phyloP scores from a whole-genome alignment of 306 rosid species.

The Ochetophila trinervis region DNA sequence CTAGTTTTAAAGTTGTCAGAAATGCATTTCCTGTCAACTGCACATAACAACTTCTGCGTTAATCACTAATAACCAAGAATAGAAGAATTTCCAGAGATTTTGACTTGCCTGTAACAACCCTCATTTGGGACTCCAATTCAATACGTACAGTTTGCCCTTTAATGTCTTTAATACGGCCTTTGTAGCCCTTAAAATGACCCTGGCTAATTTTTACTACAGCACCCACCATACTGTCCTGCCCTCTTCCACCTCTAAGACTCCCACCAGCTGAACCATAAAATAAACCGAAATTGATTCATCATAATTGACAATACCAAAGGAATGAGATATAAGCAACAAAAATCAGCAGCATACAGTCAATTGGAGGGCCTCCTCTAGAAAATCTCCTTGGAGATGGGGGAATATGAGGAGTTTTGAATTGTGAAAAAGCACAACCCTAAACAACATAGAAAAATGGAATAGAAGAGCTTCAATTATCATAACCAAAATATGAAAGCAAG shows the following conservation, averaged over 20 bases:
- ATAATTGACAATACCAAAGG: not conserved
- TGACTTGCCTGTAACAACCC: slow-evolving; percentile 81
- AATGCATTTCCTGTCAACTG: slow-evolving; percentile 84
- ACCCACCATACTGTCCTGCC: slow-evolving; percentile 81
- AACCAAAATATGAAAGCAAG: slow-evolving; percentile 1
- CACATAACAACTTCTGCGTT: slow-evolving; percentile 27
- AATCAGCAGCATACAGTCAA: slow-evolving; percentile 48
- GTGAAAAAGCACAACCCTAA: slow-evolving; percentile 69
- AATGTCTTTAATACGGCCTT: slow-evolving; percentile 87
- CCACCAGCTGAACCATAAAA: slow-evolving; percentile 69
- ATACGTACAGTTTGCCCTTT: slow-evolving; percentile 81
- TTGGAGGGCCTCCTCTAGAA: slow-evolving; percentile 77
- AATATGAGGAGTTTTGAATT: slow-evolving; percentile 62
- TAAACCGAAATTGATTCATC: slow-evolving; percentile 4
- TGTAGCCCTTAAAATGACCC: slow-evolving; percentile 92
- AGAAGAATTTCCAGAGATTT: not conserved
- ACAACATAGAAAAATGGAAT: slow-evolving; percentile 14
- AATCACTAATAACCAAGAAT: slow-evolving; percentile 25
- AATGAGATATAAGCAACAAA: slow-evolving; percentile 4
- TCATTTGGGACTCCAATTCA: slow-evolving; percentile 97
- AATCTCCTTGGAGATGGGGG: slow-evolving; percentile 79
- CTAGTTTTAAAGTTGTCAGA: slow-evolving; percentile 79
- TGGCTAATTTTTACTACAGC: slow-evolving; percentile 79
- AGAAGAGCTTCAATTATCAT: slow-evolving; percentile 1
- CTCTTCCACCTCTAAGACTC: slow-evolving; percentile 93